These are phyloP conservation scores for Chenopodium album DNA, from an alignment of 148 eudicot species.

Conservation along the genomic window DNA sequence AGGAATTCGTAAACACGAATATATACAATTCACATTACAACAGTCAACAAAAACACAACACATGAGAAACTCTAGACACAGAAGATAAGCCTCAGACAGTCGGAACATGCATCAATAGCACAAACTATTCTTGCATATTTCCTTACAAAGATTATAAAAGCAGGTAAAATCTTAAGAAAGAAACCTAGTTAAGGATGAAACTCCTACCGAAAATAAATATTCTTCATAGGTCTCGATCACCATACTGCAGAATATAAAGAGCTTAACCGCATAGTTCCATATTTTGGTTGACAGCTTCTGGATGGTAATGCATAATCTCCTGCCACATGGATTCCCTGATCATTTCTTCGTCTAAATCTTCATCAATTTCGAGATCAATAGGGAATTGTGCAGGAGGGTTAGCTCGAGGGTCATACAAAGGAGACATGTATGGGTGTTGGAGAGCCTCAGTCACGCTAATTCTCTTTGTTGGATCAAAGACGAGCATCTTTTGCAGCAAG, in stretches of 20 bases:
- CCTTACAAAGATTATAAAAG: constrained; percentile 24
- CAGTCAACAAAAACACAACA: constrained; percentile 8
- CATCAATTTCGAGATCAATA: constrained; percentile 57
- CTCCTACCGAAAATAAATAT: constrained; percentile 20
- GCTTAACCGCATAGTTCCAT: constrained; percentile 30
- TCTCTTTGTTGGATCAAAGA: constrained; percentile 62
- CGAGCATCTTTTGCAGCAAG: constrained; percentile 61
- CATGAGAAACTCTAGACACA: constrained; percentile 24
- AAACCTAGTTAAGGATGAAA: constrained; percentile 14
- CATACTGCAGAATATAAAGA: constrained; percentile 12
- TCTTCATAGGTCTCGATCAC: constrained; percentile 21
- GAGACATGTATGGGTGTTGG: constrained; percentile 66
- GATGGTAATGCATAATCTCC: constrained; percentile 70
- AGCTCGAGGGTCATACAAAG: constrained; percentile 48
- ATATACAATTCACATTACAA: constrained; percentile 34
- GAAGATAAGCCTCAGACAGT: constrained; percentile 11
- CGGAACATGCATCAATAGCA: constrained; percentile 30
- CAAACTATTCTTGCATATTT: constrained; percentile 31
- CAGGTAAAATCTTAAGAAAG: constrained; percentile 5
- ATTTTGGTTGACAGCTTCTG: constrained; percentile 38
- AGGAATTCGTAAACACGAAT: constrained; percentile 22
- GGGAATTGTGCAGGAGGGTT: constrained; percentile 60
- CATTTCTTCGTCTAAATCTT: constrained; percentile 55
- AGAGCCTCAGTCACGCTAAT: constrained; percentile 68
- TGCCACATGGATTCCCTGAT: constrained; percentile 66